Conservation (phyloP, 1,284 basidiomycete genomes). For the Heterobasidion annosum region DNA sequence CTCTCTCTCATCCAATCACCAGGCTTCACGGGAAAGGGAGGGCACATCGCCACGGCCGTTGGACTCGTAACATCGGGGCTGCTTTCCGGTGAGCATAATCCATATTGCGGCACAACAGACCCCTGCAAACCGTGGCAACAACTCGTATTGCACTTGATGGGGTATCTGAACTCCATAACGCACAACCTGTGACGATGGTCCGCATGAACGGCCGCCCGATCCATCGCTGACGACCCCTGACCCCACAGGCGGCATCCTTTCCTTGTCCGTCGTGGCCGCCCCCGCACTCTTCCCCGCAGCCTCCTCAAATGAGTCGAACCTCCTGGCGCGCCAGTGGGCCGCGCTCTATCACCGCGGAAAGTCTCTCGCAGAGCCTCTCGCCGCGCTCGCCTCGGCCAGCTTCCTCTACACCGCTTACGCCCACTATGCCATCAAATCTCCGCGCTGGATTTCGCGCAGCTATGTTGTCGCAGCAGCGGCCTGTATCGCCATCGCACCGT, state of each 20-base stretch:
- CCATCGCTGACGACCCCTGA: not conserved
- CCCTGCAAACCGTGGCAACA: not conserved
- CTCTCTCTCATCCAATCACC: not conserved
- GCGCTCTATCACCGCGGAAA: not conserved
- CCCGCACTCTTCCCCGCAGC: conserved; percentile 3
- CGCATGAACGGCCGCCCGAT: not conserved
- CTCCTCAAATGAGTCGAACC: not conserved
- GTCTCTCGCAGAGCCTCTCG: not conserved
- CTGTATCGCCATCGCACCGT: not conserved
- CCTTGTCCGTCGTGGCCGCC: not conserved
- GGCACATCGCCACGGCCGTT: conserved; percentile 1
- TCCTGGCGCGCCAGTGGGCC: conserved; percentile 1
- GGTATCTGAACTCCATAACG: not conserved
- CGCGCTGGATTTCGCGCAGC: not conserved
- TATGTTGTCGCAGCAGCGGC: not conserved
- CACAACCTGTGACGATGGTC: too few relatives aligned
- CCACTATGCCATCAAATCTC: not conserved
- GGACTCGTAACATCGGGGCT: conserved; percentile 3
- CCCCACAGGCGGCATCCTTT: not conserved
- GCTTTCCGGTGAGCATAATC: not conserved
- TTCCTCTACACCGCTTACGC: conserved; percentile 1
- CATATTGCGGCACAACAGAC: not conserved
- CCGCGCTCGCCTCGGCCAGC: not conserved
- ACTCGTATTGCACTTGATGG: too few relatives aligned
- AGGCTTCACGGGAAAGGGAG: not conserved